Evolutionary conservation across 805 yeast genomes (phyloP), one percentile per base, ranked within the genome.

Genomic region (Ogataea populi-albae): DNA sequence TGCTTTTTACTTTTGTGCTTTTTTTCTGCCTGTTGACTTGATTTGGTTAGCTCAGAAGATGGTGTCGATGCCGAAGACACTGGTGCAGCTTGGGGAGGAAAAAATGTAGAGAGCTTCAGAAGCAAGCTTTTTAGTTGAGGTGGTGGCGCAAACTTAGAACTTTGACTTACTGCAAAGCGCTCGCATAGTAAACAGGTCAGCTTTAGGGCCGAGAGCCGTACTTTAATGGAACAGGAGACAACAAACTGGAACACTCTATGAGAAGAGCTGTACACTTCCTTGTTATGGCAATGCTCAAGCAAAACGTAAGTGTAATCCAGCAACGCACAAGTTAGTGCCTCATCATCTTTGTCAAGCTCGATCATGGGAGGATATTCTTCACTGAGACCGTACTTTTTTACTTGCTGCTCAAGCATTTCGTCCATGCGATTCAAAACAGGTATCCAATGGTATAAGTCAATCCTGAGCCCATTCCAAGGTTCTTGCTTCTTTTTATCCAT

Each of bases 391-490:
- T 86, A 82, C 41, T 75, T 75, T 6, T 61, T 61, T 11, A 83
- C 71, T 16, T 72, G 63, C 3, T 51, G 48, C 34, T 78, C 83
- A 35, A 86, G 62, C 5, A 86, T 69, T 9, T 66, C 70, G 54
- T 89, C 96, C 52, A 89, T 77, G 48, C 81, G 68, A 57, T 87
- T 83, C 48, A 91, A 65, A 1, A 86, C 77, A 0, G 81, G 73
- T 19, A 85, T 74, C 93, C 95, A 89, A 40, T 79, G 80, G 41
- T 71, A 72, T 22, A 91, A 59, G 47, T 86, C 74, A 5, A 71
- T 67, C 26, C 51, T 46, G 4, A 56, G 35, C 10, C 61, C 61
- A 38, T 55, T 56, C 63, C 62, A 59, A 8, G 38, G 46, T 25
- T 55, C 53, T 1, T 39, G 38, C 23, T 50, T 41, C 34, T 46